Base-by-base conservation (phyloP, 2,329 filamentous ascomycete species). In the Paecilomyces fulvus region DNA sequence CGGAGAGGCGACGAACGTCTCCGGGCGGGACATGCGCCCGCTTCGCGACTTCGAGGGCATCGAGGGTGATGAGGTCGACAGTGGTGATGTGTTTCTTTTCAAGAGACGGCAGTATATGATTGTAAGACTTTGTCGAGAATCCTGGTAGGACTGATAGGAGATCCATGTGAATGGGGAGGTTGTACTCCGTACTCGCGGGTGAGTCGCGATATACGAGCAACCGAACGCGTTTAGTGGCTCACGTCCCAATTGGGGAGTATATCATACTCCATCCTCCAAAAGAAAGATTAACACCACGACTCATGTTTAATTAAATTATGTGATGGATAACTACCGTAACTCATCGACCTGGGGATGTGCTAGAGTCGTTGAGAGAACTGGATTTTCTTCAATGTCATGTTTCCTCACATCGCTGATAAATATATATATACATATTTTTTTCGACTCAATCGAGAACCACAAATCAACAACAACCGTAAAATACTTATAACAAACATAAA, bases 41-140 rank as follows among this genome's bases (percentile, higher is more conserved):
- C 76, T 89, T 94, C 56, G 90, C 90, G 61, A 97, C 83, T 67
- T 96, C 88, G 59, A 86, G 79, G 3, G 86, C 81, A 67, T 96
- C 89, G 60, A 95, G 85, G 2, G 89, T 89, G 65, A 99, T 80
- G 52, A 99, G 82, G 70, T 99, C 94, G 64, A 84, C 85, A 30
- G 88, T 89, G 25, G 88, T 88, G 68, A 99, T 79, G 53, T 80
- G 79, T 65, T 89, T 84, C 70, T 83, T 84, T 75, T 97, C 92
- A 55, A 97, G 82, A 21, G 85, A 84, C 2, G 89, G 86, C 30
- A 96, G 75, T 51, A 96, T 84, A 66, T 88, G 84, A 48, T 85
- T 79, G 75, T 88, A 92, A 59, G 81, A 80, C 67, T 82, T 80
- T 61, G 83, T 80, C 59, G 87, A 82, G 69, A 96, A 95, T 74